Evolutionary conservation across 176 grass and related monocot species (phyloP).

Genomic region (Sorghum bicolor): Sorghum_bicolor_NCBIv3 NC_012875.2:48289501-48290000

Average conservation of each 20-base stretch:
- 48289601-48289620: background rate
- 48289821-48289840: slow-evolving; percentile 91
- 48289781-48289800: slow-evolving; percentile 70
- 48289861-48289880: slow-evolving; percentile 58
- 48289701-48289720: slow-evolving; percentile 70
- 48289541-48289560: slow-evolving; percentile 44
- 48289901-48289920: slow-evolving; percentile 65
- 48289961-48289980: background rate
- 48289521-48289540: slow-evolving; percentile 55
- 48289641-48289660: background rate
- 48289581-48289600: slow-evolving; percentile 70
- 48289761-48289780: slow-evolving; percentile 79
- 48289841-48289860: slow-evolving; percentile 78
- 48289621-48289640: background rate
- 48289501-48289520: slow-evolving; percentile 53
- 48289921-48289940: slow-evolving; percentile 17
- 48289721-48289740: slow-evolving; percentile 78
- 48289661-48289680: background rate
- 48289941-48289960: background rate
- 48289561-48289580: slow-evolving; percentile 61
- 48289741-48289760: slow-evolving; percentile 74
- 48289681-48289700: slow-evolving; percentile 43
- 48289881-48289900: slow-evolving; percentile 86
- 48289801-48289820: slow-evolving; percentile 75
- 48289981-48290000: background rate